These are phyloP conservation scores for Candida cerambycidarum DNA, from an alignment of 805 yeast genomes.

Conservation along the genomic window DNA sequence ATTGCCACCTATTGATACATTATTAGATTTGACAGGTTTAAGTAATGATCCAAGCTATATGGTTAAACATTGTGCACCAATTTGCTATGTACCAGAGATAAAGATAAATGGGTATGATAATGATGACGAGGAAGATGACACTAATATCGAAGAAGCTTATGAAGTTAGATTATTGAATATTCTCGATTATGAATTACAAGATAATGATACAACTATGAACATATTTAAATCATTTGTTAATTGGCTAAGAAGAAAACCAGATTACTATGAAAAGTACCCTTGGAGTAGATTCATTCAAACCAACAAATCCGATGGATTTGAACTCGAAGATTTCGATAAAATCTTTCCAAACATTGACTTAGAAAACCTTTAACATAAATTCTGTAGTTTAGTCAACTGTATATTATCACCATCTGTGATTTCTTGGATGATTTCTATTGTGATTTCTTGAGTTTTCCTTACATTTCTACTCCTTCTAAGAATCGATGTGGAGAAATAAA, in stretches of 20 bases:
- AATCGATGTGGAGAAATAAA: constrained; percentile 24
- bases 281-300: constrained; percentile 19
- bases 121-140: not conserved
- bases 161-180: constrained; percentile 12
- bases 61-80: constrained; percentile 15
- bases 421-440: constrained; percentile 19
- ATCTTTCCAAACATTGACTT: constrained; percentile 4
- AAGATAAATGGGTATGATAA: not conserved
- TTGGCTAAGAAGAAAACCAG: constrained; percentile 30
- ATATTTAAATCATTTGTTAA: constrained; percentile 1
- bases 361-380: constrained; percentile 7
- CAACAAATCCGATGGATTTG: not conserved
- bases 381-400: constrained; percentile 13
- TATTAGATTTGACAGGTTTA: constrained; percentile 7
- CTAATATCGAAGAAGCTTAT: not conserved
- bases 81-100: constrained; percentile 15
- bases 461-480: constrained; percentile 14
- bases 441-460: constrained; percentile 22
- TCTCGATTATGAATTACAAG: not conserved
- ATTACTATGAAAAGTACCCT: constrained; percentile 16
- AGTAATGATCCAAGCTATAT: not conserved
- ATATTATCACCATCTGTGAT: constrained; percentile 7
- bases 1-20: constrained; percentile 6
- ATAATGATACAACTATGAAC: not conserved
- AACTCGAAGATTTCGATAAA: constrained; percentile 2